Conservation (phyloP, 2,329 filamentous ascomycete species). For the Pseudogymnoascus sp. region DNA sequence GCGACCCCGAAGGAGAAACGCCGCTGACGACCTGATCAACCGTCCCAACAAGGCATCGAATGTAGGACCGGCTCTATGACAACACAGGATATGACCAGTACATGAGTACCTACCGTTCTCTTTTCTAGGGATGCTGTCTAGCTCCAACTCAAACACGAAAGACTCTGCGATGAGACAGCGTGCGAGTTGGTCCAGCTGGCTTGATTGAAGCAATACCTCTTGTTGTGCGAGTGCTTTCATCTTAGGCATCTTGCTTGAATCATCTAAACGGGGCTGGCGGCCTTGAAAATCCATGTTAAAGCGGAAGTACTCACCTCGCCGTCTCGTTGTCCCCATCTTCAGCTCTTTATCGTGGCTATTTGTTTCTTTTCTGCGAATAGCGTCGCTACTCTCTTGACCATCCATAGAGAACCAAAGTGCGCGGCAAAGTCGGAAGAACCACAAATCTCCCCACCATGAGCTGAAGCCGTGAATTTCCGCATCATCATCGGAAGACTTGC, state of each 20-base stretch:
- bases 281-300: constrained; percentile 22
- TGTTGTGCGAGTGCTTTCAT: constrained; percentile 15
- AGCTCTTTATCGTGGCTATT: constrained; percentile 6
- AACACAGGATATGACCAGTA: constrained; percentile 20
- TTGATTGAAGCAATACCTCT: constrained; percentile 15
- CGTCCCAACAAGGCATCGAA: constrained; percentile 17
- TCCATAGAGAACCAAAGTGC: constrained; percentile 18
- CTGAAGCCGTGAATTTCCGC: constrained; percentile 14
- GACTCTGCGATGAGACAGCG: constrained; percentile 19
- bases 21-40: constrained; percentile 16
- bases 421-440: constrained; percentile 17
- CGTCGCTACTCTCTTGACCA: constrained; percentile 16
- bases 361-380: constrained; percentile 10
- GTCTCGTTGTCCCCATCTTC: constrained; percentile 12
- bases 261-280: not conserved
- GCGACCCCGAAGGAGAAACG: constrained; percentile 19
- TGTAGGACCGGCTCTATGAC: constrained; percentile 14
- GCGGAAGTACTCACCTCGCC: constrained; percentile 9
- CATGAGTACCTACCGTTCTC: constrained; percentile 18
- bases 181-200: constrained; percentile 18
- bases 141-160: constrained; percentile 22
- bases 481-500: constrained; percentile 15
- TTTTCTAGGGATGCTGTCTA: constrained; percentile 14
- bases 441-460: constrained; percentile 19
- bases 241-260: constrained; percentile 17